Base-by-base conservation (phyloP, 1,139 yeast species). In the Kodamaea fungicola region DNA sequence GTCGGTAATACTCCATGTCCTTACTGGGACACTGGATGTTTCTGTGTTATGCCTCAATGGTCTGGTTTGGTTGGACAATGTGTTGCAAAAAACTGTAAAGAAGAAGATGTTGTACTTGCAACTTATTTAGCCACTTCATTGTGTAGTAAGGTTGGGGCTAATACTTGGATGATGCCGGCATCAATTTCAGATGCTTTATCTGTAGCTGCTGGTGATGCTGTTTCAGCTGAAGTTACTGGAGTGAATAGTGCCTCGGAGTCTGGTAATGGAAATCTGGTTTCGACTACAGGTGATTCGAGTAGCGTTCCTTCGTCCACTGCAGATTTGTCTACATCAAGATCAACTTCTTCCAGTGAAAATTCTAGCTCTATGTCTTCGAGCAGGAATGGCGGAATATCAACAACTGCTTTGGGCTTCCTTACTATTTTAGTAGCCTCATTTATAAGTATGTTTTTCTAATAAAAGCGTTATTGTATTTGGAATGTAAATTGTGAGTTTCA, bases 21-120 rank as follows among this genome's bases (percentile, higher is more conserved):
- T 33, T 71, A 71, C 59, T 72, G 78, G 78, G 78, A 72, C 46
- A 67, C 78, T 23, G 78, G 78, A 4, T 72, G 78, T 50, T 62
- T 72, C 47, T 72, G 78, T 55, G 74, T 71, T 13, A 72, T 73
- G 74, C 66, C 72, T 12, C 65, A 59, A 44, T 72, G 74, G 74
- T 57, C 67, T 27, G 73, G 71, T 16, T 49, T 51, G 32, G 75
- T 73, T 13, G 78, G 68, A 23, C 59, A 62, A 35, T 73, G 78
- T 54, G 53, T 72, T 42, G 76, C 74, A 34, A 45, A 57, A 35
- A 47, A 50, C 19, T 73, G 78, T 52, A 35, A 51, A 21, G 76
- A 74, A 30, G 35, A 47, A 4, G 73, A 69, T 37, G 71, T 73
- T 30, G 57, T 43, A 16, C 26, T 46, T 22, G 74, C 73, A 33